A percentile compares a stretch with the other conserved stretches of the same genome.
These are phyloP conservation scores for Debaryomycetaceae sp. DNA, from an alignment of 1,139 yeast genomes.

Conservation along the genomic window DNA sequence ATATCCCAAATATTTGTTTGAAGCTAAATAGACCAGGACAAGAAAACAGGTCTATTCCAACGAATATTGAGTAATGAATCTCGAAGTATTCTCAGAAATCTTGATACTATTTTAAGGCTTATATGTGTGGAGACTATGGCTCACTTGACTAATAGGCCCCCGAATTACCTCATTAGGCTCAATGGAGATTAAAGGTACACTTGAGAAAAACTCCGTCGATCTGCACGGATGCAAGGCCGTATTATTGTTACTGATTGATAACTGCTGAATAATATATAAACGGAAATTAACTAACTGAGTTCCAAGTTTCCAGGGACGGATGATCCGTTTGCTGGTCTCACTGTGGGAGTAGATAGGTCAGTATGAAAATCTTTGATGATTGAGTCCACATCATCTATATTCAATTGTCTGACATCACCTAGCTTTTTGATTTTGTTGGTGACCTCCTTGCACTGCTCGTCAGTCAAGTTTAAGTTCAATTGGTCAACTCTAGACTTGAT, in stretches of 20 bases:
- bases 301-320: conserved; percentile 15
- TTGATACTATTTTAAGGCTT: too few relatives aligned
- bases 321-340: conserved; percentile 13
- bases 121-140: neutral
- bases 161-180: neutral
- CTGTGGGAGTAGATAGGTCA: conserved; percentile 25
- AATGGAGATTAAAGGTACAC: neutral
- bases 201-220: neutral
- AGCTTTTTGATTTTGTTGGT: conserved; percentile 51
- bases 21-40: too few relatives aligned
- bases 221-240: neutral
- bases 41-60: too few relatives aligned
- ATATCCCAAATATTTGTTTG: too few relatives aligned
- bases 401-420: conserved; percentile 53
- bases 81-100: too few relatives aligned
- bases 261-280: too few relatives aligned
- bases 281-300: neutral
- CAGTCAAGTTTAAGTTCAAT: conserved; percentile 46
- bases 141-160: neutral
- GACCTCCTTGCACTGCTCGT: conserved; percentile 55
- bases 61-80: too few relatives aligned
- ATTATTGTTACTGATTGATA: too few relatives aligned
- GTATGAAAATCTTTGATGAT: conserved; percentile 44
- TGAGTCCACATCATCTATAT: conserved; percentile 48
- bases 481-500: conserved; percentile 48